phyloP scores from a whole-genome alignment of 2,329 filamentous ascomycete species.

The Periconia sp. region DNA sequence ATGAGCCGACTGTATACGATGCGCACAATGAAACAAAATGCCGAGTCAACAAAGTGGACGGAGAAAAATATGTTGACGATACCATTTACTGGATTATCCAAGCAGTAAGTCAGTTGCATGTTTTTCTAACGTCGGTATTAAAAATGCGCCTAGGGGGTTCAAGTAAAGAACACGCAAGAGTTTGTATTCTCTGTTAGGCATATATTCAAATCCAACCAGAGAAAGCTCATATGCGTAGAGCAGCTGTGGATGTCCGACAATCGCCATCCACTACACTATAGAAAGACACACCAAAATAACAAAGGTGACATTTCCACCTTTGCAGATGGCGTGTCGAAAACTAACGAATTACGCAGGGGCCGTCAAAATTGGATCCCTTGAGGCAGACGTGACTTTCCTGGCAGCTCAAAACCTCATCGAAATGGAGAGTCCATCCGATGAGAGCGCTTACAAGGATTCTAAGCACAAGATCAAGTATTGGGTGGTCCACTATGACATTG shows the following conservation, averaged over 20 bases:
- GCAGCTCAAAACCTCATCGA: slow-evolving; percentile 8
- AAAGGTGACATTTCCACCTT: slow-evolving; percentile 2
- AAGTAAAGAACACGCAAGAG: slow-evolving; percentile 4
- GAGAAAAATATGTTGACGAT: slow-evolving; percentile 3
- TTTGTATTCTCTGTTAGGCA: slow-evolving; percentile 6
- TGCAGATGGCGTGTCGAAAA: neutral
- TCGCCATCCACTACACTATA: slow-evolving; percentile 6
- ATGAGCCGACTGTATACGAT: neutral
- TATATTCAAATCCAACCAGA: slow-evolving; percentile 4
- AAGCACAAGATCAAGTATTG: slow-evolving; percentile 7
- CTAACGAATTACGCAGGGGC: slow-evolving; percentile 5
- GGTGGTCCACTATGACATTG: slow-evolving; percentile 12
- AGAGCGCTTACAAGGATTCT: neutral
- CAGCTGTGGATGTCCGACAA: slow-evolving; percentile 12
- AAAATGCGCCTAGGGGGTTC: neutral
- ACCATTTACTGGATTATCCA: slow-evolving; percentile 4
- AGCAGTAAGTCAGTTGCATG: neutral
- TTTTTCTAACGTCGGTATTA: neutral
- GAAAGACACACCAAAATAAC: slow-evolving; percentile 3
- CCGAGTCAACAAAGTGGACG: slow-evolving; percentile 2
- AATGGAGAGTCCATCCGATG: slow-evolving; percentile 3
- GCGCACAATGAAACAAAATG: slow-evolving; percentile 1
- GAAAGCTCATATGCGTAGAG: slow-evolving; percentile 7
- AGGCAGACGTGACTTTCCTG: slow-evolving; percentile 14
- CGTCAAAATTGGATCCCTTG: slow-evolving; percentile 7